Evolutionary conservation across 306 rosid genomes (phyloP).

Genomic region (peach (Prunus persica)): DNA sequence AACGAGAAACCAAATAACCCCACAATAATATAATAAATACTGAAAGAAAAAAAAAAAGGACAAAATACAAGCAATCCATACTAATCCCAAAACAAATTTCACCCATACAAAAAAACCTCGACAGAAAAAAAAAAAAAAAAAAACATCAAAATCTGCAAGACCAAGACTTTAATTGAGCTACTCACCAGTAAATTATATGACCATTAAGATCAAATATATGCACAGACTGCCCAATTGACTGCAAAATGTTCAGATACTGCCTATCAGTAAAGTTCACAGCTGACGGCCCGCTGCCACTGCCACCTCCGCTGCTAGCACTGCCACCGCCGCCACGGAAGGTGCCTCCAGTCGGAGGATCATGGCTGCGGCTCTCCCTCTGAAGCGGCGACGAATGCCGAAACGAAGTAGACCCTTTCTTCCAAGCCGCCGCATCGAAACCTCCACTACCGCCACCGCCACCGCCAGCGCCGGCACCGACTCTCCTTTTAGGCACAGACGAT

Average conservation of each 20-base stretch:
- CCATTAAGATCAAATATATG: conserved; percentile 74
- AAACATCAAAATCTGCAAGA: not conserved
- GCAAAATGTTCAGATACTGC: conserved; percentile 84
- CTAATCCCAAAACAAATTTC: not conserved
- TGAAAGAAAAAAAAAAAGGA: not conserved
- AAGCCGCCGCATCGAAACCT: conserved; percentile 23
- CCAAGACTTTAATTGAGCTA: not conserved
- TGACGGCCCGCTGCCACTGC: conserved; percentile 41
- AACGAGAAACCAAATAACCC: not conserved
- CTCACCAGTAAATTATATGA: conserved; percentile 75
- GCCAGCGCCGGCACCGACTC: conserved; percentile 29
- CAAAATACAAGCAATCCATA: not conserved
- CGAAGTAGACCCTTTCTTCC: conserved; percentile 60
- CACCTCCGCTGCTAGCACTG: conserved; percentile 3
- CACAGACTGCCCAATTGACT: conserved; percentile 92
- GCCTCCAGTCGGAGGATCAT: conserved; percentile 36
- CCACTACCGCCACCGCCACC: conserved; percentile 13
- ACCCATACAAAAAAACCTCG: not conserved
- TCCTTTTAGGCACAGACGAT: conserved; percentile 31
- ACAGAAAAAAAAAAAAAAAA: not conserved
- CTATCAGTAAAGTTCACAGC: conserved; percentile 66
- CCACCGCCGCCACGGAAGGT: conserved; percentile 17
- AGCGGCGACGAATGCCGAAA: conserved; percentile 85
- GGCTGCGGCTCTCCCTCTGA: conserved; percentile 74
- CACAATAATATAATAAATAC: not conserved